Percentiles rank a stretch among this genome's conserved stretches.
These are phyloP conservation scores for Phytophthora quininea DNA, from an alignment of 352 stramenopile species.

Conservation along the genomic window DNA sequence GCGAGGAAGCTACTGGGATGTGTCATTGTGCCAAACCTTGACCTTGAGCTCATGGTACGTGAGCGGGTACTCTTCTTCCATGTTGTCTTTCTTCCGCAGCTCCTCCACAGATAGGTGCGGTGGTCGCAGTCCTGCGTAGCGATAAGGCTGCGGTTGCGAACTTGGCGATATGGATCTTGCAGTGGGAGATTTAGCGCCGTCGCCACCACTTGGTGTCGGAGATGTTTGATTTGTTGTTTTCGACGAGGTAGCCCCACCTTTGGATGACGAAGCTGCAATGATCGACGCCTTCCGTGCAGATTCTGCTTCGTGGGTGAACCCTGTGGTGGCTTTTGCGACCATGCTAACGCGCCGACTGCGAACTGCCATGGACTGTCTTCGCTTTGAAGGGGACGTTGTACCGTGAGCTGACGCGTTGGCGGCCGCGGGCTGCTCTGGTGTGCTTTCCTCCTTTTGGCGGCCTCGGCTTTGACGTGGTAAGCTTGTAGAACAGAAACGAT, in stretches of 20 bases:
- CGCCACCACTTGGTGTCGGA: slow-evolving; percentile 2
- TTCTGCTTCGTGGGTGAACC: slow-evolving; percentile 9
- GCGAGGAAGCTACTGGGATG: slow-evolving; percentile 20
- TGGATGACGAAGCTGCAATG: slow-evolving; percentile 2
- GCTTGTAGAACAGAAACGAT: slow-evolving; percentile 68
- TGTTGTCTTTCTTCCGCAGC: slow-evolving; percentile 83
- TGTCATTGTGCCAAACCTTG: slow-evolving; percentile 75
- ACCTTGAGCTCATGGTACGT: slow-evolving; percentile 88
- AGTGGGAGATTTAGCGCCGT: slow-evolving; percentile 30
- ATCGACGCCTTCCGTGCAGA: slow-evolving; percentile 13
- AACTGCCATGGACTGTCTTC: slow-evolving; percentile 19
- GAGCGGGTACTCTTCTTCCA: slow-evolving; percentile 88
- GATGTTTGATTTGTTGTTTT: slow-evolving; percentile 16
- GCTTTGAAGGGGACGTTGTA: slow-evolving; percentile 23
- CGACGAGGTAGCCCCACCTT: neutral
- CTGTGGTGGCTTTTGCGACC: slow-evolving; percentile 2
- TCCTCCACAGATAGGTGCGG: slow-evolving; percentile 80
- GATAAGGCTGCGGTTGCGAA: slow-evolving; percentile 77
- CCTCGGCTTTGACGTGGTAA: slow-evolving; percentile 65
- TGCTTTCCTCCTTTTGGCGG: slow-evolving; percentile 40
- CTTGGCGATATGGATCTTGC: slow-evolving; percentile 57
- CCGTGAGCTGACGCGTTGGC: slow-evolving; percentile 5
- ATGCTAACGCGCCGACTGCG: slow-evolving; percentile 24
- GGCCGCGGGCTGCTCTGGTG: slow-evolving; percentile 2
- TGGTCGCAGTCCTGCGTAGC: slow-evolving; percentile 63